Base-by-base conservation (phyloP, 208 protist genomes). In the Leptomonas pyrrhocoris region DNA sequence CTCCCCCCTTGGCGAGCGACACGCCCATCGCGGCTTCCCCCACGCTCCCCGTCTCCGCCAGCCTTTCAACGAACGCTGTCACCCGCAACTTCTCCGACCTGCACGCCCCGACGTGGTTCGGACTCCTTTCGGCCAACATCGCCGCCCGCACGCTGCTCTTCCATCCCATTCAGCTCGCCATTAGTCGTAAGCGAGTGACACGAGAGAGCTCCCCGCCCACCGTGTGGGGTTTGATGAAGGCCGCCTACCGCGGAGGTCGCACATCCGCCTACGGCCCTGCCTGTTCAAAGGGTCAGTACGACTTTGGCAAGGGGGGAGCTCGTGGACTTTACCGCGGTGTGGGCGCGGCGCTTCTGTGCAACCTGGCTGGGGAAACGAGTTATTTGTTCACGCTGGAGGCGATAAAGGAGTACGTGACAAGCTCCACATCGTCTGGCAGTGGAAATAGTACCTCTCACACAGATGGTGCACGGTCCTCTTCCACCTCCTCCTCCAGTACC, bases 171-270 rank as follows among this genome's bases (percentile, higher is more conserved):
- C 75, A 92, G 53, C 73, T 96, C 51, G 83, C 89, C 50, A 81
- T 94, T 40, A 73, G 84, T 8, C 82, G 92, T 18, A 96, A 96
- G 64, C 89, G 92, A 27, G 72, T 96, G 30, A 93, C 81, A 40
- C 81, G 78, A 1, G 87, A 93, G 43, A 75, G 73, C 18, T 74
- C 28, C 23, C 73, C 86, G 16, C 86, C 88, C 36, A 86, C 81
- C 0, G 75, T 92, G 28, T 42, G 59, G 21, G 55, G 77, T 1
- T 69, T 92, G 1, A 68, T 93, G 28, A 58, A 55, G 23, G 77
- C 77, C 5, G 78, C 87, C 18, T 93, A 89, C 65, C 79, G 74
- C 12, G 88, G 88, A 15, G 86, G 86, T 1, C 43, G 34, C 53
- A 75, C 66, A 25, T 73, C 68, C 31, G 74, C 68, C 34, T 79